phyloP scores from a whole-genome alignment of 129 eudicot species.

The Erigeron canadensis region DNA sequence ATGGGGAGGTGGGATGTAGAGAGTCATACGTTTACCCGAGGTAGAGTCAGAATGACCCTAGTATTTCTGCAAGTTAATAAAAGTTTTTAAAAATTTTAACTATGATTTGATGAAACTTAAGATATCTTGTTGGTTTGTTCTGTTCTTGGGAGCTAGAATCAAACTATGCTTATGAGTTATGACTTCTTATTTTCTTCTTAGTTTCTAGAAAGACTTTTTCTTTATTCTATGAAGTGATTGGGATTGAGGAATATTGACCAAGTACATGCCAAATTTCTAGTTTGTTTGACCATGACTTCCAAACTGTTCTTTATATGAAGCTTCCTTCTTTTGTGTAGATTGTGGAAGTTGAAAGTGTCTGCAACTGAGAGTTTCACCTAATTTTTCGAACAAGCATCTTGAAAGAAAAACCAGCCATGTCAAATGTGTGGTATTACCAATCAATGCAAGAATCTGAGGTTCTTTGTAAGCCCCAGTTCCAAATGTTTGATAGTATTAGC shows the following conservation, averaged over 20 bases:
- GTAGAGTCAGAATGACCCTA: not conserved
- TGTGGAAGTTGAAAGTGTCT: conserved; percentile 15
- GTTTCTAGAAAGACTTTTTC: not conserved
- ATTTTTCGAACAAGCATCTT: conserved; percentile 33
- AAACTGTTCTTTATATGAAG: conserved; percentile 17
- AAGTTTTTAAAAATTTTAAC: conserved; percentile 12
- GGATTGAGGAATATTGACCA: conserved; percentile 23
- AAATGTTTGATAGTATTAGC: conserved; percentile 38
- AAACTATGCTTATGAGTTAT: conserved; percentile 12
- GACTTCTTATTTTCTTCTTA: not conserved
- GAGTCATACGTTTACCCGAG: not conserved
- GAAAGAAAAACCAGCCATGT: conserved; percentile 43
- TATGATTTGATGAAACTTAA: conserved; percentile 14
- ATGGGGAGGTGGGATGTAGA: not conserved
- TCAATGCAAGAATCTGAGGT: conserved; percentile 46
- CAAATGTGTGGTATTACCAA: conserved; percentile 45
- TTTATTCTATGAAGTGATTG: conserved; percentile 1
- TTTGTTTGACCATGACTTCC: conserved; percentile 33
- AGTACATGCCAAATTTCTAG: conserved; percentile 14
- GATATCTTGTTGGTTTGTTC: not conserved
- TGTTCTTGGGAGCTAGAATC: conserved; percentile 3
- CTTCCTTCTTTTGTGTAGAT: conserved; percentile 30
- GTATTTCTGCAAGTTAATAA: not conserved
- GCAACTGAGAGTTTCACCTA: conserved; percentile 12
- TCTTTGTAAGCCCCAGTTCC: conserved; percentile 39